Evolutionary conservation across 495 filamentous ascomycete genomes (phyloP), one percentile per base, ranked within the genome.

Genomic region (Penicillium cinerascens): DNA sequence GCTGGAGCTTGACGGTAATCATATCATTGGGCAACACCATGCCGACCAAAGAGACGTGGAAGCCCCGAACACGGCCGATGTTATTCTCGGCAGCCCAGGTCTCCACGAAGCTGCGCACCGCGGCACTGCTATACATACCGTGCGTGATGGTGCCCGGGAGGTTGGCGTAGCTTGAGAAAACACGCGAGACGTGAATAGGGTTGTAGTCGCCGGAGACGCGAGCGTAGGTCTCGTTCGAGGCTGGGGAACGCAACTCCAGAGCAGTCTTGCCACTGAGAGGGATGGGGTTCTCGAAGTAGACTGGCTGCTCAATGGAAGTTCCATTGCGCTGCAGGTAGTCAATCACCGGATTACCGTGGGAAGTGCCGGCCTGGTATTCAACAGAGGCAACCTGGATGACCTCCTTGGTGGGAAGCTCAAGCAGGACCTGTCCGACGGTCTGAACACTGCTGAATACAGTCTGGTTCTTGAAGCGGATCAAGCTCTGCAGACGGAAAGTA

Each of bases 21-120:
- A 92, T 84, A 60, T 99, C 93, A 62, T 97, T 95, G 25, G 93
- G 93, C 29, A 99, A 78, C 7, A 99, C 93, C 93, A 99, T 99
- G 42, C 92, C 93, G 15, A 96, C 91, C 49, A 99, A 80, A 11
- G 86, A 90, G 54, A 91, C 92, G 68, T 95, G 89, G 81, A 93
- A 99, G 60, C 92, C 96, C 58, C 93, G 86, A 42, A 99, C 95
- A 55, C 95, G 93, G 44, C 95, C 92, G 56, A 97, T 84, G 67
- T 97, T 92, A 75, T 97, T 99, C 75, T 97, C 93, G 16, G 93
- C 95, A 23, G 93, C 95, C 95, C 93, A 97, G 10, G 92, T 97
- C 78, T 97, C 93, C 6, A 99, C 92, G n/a, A 97, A 75, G 68
- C 90, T 91, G 45, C 93, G 87, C n/a, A 97, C 93, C 18, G 95